Percentiles rank a stretch among this genome's conserved stretches.
Conservation (phyloP, 352 stramenopile genomes). For the Phytophthora hibernalis region DNA sequence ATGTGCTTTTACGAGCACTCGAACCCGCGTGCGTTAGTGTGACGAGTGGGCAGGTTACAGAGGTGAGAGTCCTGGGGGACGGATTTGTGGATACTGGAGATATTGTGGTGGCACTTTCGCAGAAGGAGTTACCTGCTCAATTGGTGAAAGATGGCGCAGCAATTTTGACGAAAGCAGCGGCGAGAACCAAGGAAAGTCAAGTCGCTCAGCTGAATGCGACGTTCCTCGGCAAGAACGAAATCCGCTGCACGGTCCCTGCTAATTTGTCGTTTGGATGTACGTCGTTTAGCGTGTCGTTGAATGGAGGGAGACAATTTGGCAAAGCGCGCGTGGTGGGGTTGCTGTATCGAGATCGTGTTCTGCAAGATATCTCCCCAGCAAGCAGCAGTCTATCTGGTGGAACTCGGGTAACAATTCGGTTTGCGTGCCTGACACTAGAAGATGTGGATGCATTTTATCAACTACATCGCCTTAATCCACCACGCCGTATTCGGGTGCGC, state of each 20-base stretch:
- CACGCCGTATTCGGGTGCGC: conserved; percentile 50
- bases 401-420: conserved; percentile 37
- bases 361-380: conserved; percentile 44
- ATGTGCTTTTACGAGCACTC: conserved; percentile 49
- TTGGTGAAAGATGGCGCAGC: conserved; percentile 1
- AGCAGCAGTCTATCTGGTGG: conserved; percentile 55
- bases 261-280: conserved; percentile 80
- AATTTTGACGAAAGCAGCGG: not conserved
- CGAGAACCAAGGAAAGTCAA: conserved; percentile 23
- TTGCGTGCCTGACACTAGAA: conserved; percentile 48
- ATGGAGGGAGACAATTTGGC: conserved; percentile 69
- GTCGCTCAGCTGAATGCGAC: conserved; percentile 62
- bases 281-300: conserved; percentile 60
- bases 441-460: conserved; percentile 50
- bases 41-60: conserved; percentile 58
- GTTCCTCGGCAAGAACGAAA: conserved; percentile 52
- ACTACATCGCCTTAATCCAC: conserved; percentile 55
- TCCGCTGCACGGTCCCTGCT: conserved; percentile 63
- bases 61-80: conserved; percentile 61
- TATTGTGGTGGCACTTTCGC: conserved; percentile 57
- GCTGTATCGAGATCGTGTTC: conserved; percentile 54
- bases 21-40: conserved; percentile 71
- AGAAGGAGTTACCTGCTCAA: conserved; percentile 40
- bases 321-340: conserved; percentile 46
- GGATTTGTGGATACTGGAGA: conserved; percentile 73